These are phyloP conservation scores for Candida gigantensis DNA, from an alignment of 1,139 yeast genomes.

Conservation along the genomic window DNA sequence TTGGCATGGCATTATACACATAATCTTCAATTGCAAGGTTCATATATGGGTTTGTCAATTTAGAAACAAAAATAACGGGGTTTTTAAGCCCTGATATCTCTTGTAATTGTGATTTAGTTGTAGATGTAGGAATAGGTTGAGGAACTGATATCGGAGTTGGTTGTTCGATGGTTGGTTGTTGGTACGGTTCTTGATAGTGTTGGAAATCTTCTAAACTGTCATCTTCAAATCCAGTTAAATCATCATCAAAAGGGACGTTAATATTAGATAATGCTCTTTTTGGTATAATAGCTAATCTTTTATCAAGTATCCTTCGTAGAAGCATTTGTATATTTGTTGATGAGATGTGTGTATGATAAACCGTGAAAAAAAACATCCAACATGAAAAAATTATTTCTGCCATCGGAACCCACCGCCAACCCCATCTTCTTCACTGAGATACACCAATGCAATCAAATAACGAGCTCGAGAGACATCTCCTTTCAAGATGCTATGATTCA, in stretches of 20 bases:
- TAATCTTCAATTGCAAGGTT: slow-evolving; percentile 85
- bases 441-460: slow-evolving; percentile 16
- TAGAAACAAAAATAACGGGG: slow-evolving; percentile 45
- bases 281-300: neutral
- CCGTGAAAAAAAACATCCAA: slow-evolving; percentile 2
- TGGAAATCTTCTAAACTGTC: slow-evolving; percentile 42
- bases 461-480: slow-evolving; percentile 51
- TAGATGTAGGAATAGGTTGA: neutral
- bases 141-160: neutral
- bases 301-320: slow-evolving; percentile 1
- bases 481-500: slow-evolving; percentile 51
- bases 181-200: slow-evolving; percentile 37
- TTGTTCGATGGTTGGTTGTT: slow-evolving; percentile 15
- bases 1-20: slow-evolving; percentile 66
- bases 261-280: slow-evolving; percentile 15
- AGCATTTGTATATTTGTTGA: too few relatives aligned
- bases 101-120: neutral
- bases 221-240: slow-evolving; percentile 35
- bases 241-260: slow-evolving; percentile 43
- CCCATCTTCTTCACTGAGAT: neutral
- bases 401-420: too few relatives aligned
- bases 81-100: slow-evolving; percentile 18
- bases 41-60: slow-evolving; percentile 62
- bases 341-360: slow-evolving; percentile 7
- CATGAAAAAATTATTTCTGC: neutral